phyloP scores from a whole-genome alignment of 2,329 filamentous ascomycete genomes.

The Sclerotinia nivalis region DNA sequence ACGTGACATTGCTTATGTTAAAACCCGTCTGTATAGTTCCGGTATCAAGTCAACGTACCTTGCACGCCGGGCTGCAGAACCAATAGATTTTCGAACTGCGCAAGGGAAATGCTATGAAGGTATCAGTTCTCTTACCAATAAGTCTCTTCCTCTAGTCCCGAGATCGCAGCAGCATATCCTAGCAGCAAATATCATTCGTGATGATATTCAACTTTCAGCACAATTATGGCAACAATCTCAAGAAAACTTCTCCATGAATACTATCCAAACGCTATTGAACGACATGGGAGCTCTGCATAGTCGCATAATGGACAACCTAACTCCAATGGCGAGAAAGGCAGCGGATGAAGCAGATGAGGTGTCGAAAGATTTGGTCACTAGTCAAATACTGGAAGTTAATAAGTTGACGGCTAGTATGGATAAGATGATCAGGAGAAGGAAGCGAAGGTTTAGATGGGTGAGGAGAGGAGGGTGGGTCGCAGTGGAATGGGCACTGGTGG shows the following conservation, averaged over 20 bases:
- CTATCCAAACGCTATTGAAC: conserved; percentile 52
- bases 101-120: conserved; percentile 30
- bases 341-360: conserved; percentile 81
- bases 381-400: conserved; percentile 78
- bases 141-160: conserved; percentile 28
- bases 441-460: conserved; percentile 69
- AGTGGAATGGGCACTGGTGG: conserved; percentile 85
- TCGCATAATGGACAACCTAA: conserved; percentile 47
- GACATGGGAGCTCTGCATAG: conserved; percentile 48
- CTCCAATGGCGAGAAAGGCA: conserved; percentile 62
- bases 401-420: conserved; percentile 77
- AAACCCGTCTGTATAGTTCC: conserved; percentile 74
- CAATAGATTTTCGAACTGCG: conserved; percentile 32
- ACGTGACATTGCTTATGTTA: conserved; percentile 78
- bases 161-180: conserved; percentile 46
- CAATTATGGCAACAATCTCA: conserved; percentile 57
- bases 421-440: conserved; percentile 69
- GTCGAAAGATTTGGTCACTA: conserved; percentile 71
- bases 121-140: conserved; percentile 32
- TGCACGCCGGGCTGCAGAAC: conserved; percentile 55
- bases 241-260: conserved; percentile 57
- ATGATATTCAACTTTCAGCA: conserved; percentile 49
- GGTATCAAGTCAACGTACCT: conserved; percentile 91
- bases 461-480: conserved; percentile 75
- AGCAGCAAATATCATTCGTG: conserved; percentile 53